A percentile compares a stretch with the other conserved stretches of the same genome.
Conservation (phyloP, 768 basidiomycete genomes). For the Cyathus striatus region DNA sequence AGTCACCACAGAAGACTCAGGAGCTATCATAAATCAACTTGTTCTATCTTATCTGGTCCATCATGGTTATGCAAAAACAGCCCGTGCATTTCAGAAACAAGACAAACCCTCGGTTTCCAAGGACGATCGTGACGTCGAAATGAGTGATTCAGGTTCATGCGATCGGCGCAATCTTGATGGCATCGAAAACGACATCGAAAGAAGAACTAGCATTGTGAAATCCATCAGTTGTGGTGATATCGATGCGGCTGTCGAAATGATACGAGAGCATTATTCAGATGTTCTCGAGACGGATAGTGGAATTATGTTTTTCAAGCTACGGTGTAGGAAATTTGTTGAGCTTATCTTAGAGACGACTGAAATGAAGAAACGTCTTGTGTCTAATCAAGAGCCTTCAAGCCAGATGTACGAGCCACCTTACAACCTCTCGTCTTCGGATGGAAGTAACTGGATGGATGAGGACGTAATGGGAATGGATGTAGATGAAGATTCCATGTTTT, state of each 20-base stretch:
- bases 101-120: constrained; percentile 16
- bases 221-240: constrained; percentile 67
- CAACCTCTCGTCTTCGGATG: constrained; percentile 27
- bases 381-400: constrained; percentile 29
- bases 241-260: constrained; percentile 58
- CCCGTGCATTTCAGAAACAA: constrained; percentile 59
- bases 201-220: constrained; percentile 66
- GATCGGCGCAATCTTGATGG: constrained; percentile 12
- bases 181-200: constrained; percentile 51
- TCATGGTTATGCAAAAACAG: constrained; percentile 75
- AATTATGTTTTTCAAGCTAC: constrained; percentile 74
- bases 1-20: constrained; percentile 46
- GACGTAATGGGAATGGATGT: constrained; percentile 68
- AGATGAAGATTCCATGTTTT: constrained; percentile 30
- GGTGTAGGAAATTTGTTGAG: constrained; percentile 84
- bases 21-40: constrained; percentile 62
- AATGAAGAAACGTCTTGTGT: constrained; percentile 57
- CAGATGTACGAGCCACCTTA: constrained; percentile 17
- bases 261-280: constrained; percentile 49
- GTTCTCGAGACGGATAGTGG: constrained; percentile 67
- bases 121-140: constrained; percentile 48
- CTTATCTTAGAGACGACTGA: constrained; percentile 69
- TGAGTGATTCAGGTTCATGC: constrained; percentile 26
- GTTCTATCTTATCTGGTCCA: constrained; percentile 79
- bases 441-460: constrained; percentile 31